Base-by-base conservation (phyloP, 2,329 filamentous ascomycete species). In the Domatiomyces catenatus region DNA sequence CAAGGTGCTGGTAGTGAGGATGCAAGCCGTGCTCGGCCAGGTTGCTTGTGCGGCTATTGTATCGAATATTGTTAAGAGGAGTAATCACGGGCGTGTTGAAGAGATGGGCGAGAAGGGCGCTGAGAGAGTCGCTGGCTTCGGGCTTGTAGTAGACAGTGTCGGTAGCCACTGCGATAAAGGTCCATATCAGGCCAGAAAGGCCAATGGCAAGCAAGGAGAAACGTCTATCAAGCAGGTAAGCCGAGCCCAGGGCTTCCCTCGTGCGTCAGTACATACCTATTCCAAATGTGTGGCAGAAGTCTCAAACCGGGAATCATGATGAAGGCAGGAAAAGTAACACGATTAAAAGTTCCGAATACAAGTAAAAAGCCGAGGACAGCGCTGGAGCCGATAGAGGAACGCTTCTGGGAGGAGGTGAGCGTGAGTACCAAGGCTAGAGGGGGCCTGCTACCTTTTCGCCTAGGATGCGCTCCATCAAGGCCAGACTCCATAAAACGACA, bases 291-390 rank as follows among this genome's bases (percentile, higher is more conserved):
- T 57, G 87, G 87, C 65, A 96, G 72, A 62, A 98, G 74, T 63
- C 81, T 82, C 63, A 94, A 70, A 36, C 83, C 83, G 49, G 92
- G 90, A 63, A 95, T 79, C 52, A 94, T 66, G 54, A 98, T 69
- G 65, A 94, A 98, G 12, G 89, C 90, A 45, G 90, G 90, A 66
- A 96, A 96, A 8, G 92, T 98, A 62, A 96, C 95, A 58, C 92
- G 81, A 68, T 96, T 98, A 69, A 98, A 98, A 52, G 90, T 71
- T 47, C 92, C 92, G 61, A 92, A 84, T 12, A 94, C 83, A 48
- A 79, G 75, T 50, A 95, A 79, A 54, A 89, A 80, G 26, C 87
- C 87, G 42, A 98, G 77, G 43, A 92, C 74, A 42, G 79, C 76
- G 52, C 84, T 88, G 18, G 88, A 81, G 59, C 87, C 71, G 51